Evolutionary conservation across 2,329 filamentous ascomycete genomes (phyloP).

Genomic region (Colletotrichum abscissum): DNA sequence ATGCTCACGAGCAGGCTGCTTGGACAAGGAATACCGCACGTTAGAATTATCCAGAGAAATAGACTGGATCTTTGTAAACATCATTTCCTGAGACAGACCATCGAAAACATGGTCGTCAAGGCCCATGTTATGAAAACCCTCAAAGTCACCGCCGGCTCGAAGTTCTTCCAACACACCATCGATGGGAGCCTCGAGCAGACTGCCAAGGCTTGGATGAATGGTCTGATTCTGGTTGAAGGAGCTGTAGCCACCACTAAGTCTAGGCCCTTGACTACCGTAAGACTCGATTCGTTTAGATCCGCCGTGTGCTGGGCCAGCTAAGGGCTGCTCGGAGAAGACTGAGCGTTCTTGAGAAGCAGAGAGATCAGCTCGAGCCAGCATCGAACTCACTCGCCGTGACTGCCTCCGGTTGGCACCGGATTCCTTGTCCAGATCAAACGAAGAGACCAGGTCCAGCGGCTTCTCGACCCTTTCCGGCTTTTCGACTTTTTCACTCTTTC

Average conservation of each 20-base stretch:
- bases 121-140: conserved; percentile 78
- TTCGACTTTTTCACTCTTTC: conserved; percentile 61
- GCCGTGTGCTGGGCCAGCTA: conserved; percentile 47
- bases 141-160: conserved; percentile 69
- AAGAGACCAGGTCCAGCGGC: conserved; percentile 72
- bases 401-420: conserved; percentile 66
- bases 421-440: conserved; percentile 76
- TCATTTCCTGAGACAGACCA: conserved; percentile 77
- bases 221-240: conserved; percentile 56
- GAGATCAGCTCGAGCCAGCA: conserved; percentile 87
- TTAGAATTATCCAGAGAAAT: conserved; percentile 72
- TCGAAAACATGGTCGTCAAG: conserved; percentile 79
- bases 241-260: conserved; percentile 66
- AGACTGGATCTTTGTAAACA: conserved; percentile 77
- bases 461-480: conserved; percentile 52
- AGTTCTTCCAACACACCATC: conserved; percentile 78
- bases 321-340: conserved; percentile 78
- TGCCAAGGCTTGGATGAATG: conserved; percentile 65
- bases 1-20: conserved; percentile 63
- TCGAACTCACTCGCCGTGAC: conserved; percentile 87
- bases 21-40: conserved; percentile 68
- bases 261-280: conserved; percentile 73
- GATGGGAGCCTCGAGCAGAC: conserved; percentile 74
- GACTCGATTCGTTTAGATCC: conserved; percentile 77
- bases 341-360: conserved; percentile 85